Evolutionary conservation across 1,139 yeast species (phyloP).

Genomic region (Candida sp.): DNA sequence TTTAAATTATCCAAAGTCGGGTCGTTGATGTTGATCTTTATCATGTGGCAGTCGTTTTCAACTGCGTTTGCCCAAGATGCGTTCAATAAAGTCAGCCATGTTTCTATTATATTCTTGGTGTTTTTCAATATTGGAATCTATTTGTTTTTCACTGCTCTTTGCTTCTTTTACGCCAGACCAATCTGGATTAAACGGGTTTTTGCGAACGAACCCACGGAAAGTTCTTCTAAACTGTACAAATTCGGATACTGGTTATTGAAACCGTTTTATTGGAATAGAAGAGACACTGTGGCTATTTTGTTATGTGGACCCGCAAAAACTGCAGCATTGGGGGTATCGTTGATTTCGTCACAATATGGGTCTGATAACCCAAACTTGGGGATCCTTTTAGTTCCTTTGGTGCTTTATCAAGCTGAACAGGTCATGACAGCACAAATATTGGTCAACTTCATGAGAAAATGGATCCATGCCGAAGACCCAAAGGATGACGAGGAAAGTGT

Average conservation of each 20-base stretch:
- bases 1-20: constrained; percentile 70
- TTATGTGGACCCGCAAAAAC: constrained; percentile 93
- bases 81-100: constrained; percentile 66
- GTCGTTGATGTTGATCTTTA: constrained; percentile 69
- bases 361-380: constrained; percentile 60
- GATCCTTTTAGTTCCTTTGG: constrained; percentile 72
- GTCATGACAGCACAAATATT: constrained; percentile 73
- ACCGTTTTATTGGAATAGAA: constrained; percentile 68
- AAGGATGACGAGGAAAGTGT: constrained; percentile 11
- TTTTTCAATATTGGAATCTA: constrained; percentile 81
- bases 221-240: constrained; percentile 40
- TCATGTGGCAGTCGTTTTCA: constrained; percentile 84
- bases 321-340: constrained; percentile 86
- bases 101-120: constrained; percentile 68
- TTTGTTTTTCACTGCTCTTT: constrained; percentile 64
- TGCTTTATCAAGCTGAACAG: constrained; percentile 83
- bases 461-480: constrained; percentile 51
- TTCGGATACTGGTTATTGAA: constrained; percentile 38
- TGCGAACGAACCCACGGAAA: constrained; percentile 41
- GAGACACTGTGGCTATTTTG: constrained; percentile 76
- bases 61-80: constrained; percentile 86
- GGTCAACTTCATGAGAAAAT: constrained; percentile 59
- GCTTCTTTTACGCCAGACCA: constrained; percentile 63
- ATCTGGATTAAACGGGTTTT: constrained; percentile 43
- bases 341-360: constrained; percentile 79